These are phyloP conservation scores for Aspergillus thermomutatus DNA, from an alignment of 2,329 filamentous ascomycete genomes.

Conservation along the genomic window DNA sequence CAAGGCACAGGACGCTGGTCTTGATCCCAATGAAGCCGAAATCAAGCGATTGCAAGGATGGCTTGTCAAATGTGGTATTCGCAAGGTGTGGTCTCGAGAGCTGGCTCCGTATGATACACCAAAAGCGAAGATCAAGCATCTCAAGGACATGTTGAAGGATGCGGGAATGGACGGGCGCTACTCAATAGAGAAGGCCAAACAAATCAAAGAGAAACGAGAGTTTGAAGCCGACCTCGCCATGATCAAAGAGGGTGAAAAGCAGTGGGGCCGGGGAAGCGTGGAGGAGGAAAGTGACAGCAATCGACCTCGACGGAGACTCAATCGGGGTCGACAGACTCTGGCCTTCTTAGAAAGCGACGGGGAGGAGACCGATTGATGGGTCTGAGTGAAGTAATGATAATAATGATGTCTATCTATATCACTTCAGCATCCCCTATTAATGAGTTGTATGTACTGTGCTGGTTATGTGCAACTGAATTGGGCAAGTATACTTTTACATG, in stretches of 20 bases:
- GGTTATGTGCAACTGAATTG: too few species aligned
- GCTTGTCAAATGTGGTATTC: conserved; percentile 83
- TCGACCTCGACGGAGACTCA: conserved; percentile 38
- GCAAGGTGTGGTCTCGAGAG: conserved; percentile 87
- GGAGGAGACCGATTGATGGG: conserved; percentile 54
- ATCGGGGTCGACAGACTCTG: conserved; percentile 44
- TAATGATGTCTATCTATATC: background rate
- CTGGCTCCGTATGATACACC: conserved; percentile 70
- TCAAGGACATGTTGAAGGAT: conserved; percentile 74
- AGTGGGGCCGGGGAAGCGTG: conserved; percentile 63
- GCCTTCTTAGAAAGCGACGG: conserved; percentile 67
- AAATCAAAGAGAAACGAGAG: conserved; percentile 85
- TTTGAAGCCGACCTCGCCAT: conserved; percentile 78
- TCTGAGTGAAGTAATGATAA: background rate
- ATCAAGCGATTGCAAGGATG: conserved; percentile 86
- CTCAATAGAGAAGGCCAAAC: conserved; percentile 75
- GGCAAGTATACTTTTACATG: too few species aligned
- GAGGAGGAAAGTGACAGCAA: conserved; percentile 42
- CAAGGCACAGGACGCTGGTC: conserved; percentile 45
- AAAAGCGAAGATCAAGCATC: conserved; percentile 76
- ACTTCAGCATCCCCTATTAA: background rate
- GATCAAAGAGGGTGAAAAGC: conserved; percentile 74
- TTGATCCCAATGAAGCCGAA: conserved; percentile 67
- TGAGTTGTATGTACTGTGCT: too few species aligned
- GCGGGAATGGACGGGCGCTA: conserved; percentile 86